These are phyloP conservation scores for Protea cynaroides DNA, from an alignment of 164 flowering plant species.

Conservation along the genomic window DNA sequence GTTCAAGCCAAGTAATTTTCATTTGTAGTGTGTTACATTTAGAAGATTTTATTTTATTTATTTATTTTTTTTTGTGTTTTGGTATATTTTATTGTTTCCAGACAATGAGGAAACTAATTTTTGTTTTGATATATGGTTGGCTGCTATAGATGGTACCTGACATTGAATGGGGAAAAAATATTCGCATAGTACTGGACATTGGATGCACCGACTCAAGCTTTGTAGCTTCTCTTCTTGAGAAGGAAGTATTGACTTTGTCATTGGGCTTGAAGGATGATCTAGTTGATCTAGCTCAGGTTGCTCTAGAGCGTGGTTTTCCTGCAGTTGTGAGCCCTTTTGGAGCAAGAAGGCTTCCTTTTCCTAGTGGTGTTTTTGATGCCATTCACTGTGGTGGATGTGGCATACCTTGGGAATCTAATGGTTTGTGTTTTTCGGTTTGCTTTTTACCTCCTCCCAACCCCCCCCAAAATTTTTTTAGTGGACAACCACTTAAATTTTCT, in stretches of 20 bases:
- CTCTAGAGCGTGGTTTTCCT: slow-evolving; percentile 91
- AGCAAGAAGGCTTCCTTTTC: slow-evolving; percentile 79
- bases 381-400: slow-evolving; percentile 84
- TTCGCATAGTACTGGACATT: slow-evolving; percentile 78
- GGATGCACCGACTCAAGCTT: slow-evolving; percentile 81
- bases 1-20: too few relatives aligned
- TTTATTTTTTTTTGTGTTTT: too few relatives aligned
- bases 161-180: slow-evolving; percentile 96
- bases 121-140: slow-evolving; percentile 10
- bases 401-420: slow-evolving; percentile 79
- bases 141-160: slow-evolving; percentile 86
- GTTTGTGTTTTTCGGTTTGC: slow-evolving; percentile 31
- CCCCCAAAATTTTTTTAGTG: not conserved
- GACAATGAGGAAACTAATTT: not conserved
- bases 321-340: slow-evolving; percentile 67
- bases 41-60: too few relatives aligned
- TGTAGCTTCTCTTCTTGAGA: slow-evolving; percentile 71
- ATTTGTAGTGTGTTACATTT: too few relatives aligned
- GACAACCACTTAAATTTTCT: not conserved
- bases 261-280: slow-evolving; percentile 85
- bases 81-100: too few relatives aligned
- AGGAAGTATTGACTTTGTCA: slow-evolving; percentile 66
- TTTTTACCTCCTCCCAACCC: not conserved
- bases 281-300: slow-evolving; percentile 80
- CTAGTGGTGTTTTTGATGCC: slow-evolving; percentile 84